Evolutionary conservation across 495 filamentous ascomycete species (phyloP), one percentile per base, ranked within the genome.

Genomic region (Annulohypoxylon stygium): DNA sequence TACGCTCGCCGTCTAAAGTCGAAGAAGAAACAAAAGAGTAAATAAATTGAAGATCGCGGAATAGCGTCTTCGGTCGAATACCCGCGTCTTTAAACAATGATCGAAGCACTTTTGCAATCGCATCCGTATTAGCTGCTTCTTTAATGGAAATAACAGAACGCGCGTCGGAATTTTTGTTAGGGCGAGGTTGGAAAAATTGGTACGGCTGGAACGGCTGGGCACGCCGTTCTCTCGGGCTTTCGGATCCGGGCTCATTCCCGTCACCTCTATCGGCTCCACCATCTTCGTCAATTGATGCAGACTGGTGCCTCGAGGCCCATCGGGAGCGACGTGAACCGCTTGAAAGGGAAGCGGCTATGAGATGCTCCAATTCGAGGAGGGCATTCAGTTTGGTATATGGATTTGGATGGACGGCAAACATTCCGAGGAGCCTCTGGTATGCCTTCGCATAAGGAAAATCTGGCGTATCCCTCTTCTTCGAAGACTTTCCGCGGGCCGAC

Each of bases 31-130:
- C 91, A 76, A 99, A 97, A 0, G 96, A 90, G 3, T 95, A 93
- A 72, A 99, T 97, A 78, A 93, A 97, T 77, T 99, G 96, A 8
- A 99, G 83, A 78, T 99, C 96, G 30, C 96, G 93, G 85, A 97
- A 98, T 0, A 99, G 86, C 0, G 95, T 95, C 80, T 92, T 93
- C 0, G 96, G 95, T 50, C 96, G 91, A 64, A 95, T 87, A 11
- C 91, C 87, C 4, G 88, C 80, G 75, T 93, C 88, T 47, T 91
- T 88, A 79, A 99, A 93, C 14, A 99, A 87, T 5, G 88, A 86
- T 61, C 94, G 90, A 1, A 99, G 82, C 7, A 94, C 88, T 53
- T 92, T 89, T 34, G 95, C 90, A 25, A 97, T 93, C 78, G 89
- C 88, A 63, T 94, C 91, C n/a, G 87, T 89, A 77, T 83, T 92